Evolutionary conservation across 371 early-diverging fungal species (phyloP).

Genomic region (Conidiobolus incongruus): DNA sequence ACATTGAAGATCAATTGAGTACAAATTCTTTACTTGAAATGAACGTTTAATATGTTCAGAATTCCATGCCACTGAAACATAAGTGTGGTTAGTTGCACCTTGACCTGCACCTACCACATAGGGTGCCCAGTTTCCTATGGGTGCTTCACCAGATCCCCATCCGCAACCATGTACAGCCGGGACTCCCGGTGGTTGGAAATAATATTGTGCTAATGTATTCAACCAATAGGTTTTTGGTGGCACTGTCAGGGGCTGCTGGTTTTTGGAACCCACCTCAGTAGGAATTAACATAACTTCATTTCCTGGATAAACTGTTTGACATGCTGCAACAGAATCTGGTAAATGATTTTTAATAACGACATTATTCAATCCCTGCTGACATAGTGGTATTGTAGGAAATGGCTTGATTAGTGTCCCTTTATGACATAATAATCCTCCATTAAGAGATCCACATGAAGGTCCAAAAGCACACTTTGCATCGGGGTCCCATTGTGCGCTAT

Average conservation of each 20-base stretch:
- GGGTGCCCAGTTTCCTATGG: constrained; percentile 2
- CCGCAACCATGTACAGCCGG: not conserved
- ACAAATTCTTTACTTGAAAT: too few relatives aligned
- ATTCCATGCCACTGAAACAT: not conserved
- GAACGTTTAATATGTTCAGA: too few relatives aligned
- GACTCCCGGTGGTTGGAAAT: not conserved
- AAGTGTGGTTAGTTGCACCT: not conserved
- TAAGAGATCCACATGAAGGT: not conserved
- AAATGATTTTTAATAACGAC: not conserved
- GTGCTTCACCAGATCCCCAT: not conserved
- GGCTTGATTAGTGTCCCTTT: not conserved
- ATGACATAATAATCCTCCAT: constrained; percentile 1
- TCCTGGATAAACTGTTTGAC: constrained; percentile 5
- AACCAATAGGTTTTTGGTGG: constrained; percentile 1
- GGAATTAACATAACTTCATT: constrained; percentile 5
- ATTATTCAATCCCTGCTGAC: not conserved
- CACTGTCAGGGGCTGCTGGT: not conserved
- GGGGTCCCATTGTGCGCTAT: not conserved
- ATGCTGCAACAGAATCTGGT: not conserved
- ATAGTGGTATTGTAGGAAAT: not conserved
- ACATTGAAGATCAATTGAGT: too few relatives aligned
- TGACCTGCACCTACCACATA: not conserved
- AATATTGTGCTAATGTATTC: constrained; percentile 2
- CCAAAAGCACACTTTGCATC: not conserved
- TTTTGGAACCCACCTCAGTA: not conserved